Base-by-base conservation (phyloP, 768 basidiomycete species). In the Boletus reticuloceps region DNA sequence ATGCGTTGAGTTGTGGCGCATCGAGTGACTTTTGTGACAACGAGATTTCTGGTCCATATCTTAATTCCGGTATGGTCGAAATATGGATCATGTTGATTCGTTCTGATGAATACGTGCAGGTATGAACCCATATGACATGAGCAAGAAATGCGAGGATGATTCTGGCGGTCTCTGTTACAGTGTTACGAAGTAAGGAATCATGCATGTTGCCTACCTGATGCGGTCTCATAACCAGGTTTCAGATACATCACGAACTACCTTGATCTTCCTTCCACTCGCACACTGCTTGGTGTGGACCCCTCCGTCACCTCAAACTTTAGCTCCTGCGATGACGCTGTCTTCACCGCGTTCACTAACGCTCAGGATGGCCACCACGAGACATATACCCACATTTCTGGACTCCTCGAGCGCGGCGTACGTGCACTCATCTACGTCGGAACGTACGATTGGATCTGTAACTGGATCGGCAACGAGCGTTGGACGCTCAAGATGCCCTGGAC, bases 371-470 rank as follows among this genome's bases (percentile, higher is more conserved):
- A 67, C 43, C 70, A 65, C 47, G 46, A 54, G 42, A 71, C 69
- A 0, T 64, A 65, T 52, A 60, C 60, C 27, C 77, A 81, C 52
- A 64, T 80, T 58, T 66, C 76, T 19, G 69, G 54, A 12, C 80
- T 93, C 38, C 79, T 93, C 10, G 89, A 93, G 55, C 80, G 89
- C n/a, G 86, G 86, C 1, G 71, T 94, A 19, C 81, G 84, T 6
- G 74, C 90, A 36, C 77, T 93, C 40, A 84, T 88, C 45, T 90
- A 90, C 58, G 85, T 84, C 1, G 88, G 88, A 19, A 86, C 82
- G 42, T 86, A 85, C 58, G 86, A 89, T 63, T 89, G 86, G 86
- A 86, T 86, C 57, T 91, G 88, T 65, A 89, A 90, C 65, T 88
- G 83, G 82, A 72, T 89, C 29, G 84, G 86, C 16, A 93, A 92